Evolutionary conservation across 768 basidiomycete species (phyloP).

Genomic region (Cubamyces sp.): DNA sequence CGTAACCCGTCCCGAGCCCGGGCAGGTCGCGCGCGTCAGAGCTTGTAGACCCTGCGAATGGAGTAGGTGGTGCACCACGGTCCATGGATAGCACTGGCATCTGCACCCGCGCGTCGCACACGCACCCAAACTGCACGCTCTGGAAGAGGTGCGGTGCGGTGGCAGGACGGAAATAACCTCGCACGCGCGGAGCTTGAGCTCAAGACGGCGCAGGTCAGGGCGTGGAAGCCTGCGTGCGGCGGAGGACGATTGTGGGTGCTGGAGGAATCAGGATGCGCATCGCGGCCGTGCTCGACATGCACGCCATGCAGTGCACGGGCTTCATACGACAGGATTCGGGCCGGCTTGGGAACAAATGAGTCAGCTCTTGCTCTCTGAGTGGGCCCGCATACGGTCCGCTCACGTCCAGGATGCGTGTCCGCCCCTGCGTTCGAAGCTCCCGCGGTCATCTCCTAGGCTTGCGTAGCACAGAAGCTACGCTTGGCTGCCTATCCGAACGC

Average conservation of each 20-base stretch:
- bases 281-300: too few relatives aligned
- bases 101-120: too few relatives aligned
- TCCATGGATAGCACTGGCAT: neutral
- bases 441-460: constrained; percentile 2
- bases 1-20: too few relatives aligned
- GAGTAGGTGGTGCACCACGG: neutral
- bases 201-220: constrained; percentile 10
- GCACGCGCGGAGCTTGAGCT: neutral
- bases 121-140: too few relatives aligned
- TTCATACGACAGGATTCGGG: too few relatives aligned
- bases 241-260: neutral
- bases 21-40: neutral
- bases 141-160: neutral
- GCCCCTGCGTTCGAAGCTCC: neutral
- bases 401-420: neutral
- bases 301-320: too few relatives aligned
- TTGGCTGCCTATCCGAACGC: neutral
- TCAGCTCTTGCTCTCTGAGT: too few relatives aligned
- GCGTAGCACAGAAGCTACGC: too few relatives aligned
- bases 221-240: neutral
- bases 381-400: neutral
- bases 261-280: too few relatives aligned
- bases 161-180: neutral
- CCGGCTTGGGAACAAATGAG: too few relatives aligned
- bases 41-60: neutral